These are phyloP conservation scores for Bipolaris sorokiniana DNA, from an alignment of 2,329 filamentous ascomycete species.

Conservation along the genomic window DNA sequence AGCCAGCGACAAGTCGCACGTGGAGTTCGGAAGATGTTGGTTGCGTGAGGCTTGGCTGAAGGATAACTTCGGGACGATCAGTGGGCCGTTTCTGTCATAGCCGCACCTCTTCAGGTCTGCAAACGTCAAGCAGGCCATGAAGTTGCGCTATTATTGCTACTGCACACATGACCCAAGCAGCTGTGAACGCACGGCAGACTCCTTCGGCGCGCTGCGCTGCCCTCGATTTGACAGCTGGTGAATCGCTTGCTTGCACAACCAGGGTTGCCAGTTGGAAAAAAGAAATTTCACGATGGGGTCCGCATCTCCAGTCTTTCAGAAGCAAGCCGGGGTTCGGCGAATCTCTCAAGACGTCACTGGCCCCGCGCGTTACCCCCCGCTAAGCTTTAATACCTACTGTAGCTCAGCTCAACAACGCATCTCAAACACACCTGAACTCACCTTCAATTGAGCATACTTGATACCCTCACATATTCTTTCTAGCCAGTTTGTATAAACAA, in stretches of 20 bases:
- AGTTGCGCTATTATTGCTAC: background rate
- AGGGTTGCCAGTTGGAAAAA: constrained; percentile 9
- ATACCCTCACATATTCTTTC: constrained; percentile 15
- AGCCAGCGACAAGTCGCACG: background rate
- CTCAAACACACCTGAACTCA: constrained; percentile 16
- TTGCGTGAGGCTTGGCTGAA: constrained; percentile 30
- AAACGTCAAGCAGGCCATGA: background rate
- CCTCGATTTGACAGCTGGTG: background rate
- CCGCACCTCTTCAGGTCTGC: background rate
- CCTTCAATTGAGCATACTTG: constrained; percentile 9
- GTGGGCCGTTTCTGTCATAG: constrained; percentile 16
- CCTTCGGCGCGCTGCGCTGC: no score
- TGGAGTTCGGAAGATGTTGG: constrained; percentile 4
- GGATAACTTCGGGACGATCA: constrained; percentile 15
- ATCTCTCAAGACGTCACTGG: constrained; percentile 29
- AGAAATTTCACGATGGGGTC: constrained; percentile 23
- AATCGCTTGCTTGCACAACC: background rate
- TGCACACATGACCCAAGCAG: background rate
- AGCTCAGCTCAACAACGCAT: constrained; percentile 40
- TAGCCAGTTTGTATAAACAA: constrained; percentile 22
- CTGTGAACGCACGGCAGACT: background rate
- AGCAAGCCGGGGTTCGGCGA: constrained; percentile 41
- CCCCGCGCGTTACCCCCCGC: constrained; percentile 27
- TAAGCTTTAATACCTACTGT: constrained; percentile 24
- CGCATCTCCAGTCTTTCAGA: constrained; percentile 36